Evolutionary conservation across 306 rosid genomes (phyloP), one percentile per base, ranked within the genome.

Genomic region (Pterocarpus macrocarpus): DNA sequence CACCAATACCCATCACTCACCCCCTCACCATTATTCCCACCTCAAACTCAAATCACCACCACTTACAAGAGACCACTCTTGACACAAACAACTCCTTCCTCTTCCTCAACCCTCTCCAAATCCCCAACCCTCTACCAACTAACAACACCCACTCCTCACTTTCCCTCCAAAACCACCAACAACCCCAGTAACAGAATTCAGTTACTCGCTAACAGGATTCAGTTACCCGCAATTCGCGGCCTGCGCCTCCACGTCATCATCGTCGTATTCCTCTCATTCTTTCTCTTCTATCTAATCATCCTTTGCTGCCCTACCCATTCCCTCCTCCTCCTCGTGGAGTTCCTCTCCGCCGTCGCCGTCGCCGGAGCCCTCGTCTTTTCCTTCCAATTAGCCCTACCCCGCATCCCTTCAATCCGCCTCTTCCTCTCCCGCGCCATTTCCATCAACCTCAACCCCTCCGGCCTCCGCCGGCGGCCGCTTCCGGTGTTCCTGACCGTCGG

Each of bases 251-350:
- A 73, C 9, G 32, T 71, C 13, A 93, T 90, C 12, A 68, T 88
- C 56, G 53, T 90, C 17, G 55, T 22, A 22, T 22, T 92, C 73
- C 79, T 90, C 7, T 79, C 92, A 7, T 85, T 85, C 2, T 64
- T 92, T 30, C 94, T 94, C n/a, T 85, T 89, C 17, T 57, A 92
- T 53, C 90, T 85, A 77, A 87, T 85, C 83, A 63, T 88, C 13
- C 74, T 88, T 39, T 77, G 92, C 0, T 85, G 38, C 64, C 91
- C 92, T 1, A 84, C 88, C 36, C 86, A 83, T 30, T 90, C 87
- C 4, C 41, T 86, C 44, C 2, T 80, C 36, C 86, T 92, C 4
- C 47, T 43, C 8, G 28, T 22, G 28, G 90, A 89, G 28, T 73
- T 90, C 75, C 82, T 92, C 69, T 83, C 87, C 4, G 81, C 90